Evolutionary conservation across 2,329 filamentous ascomycete genomes (phyloP).

Genomic region (Lasiodiplodia gonubiensis): DNA sequence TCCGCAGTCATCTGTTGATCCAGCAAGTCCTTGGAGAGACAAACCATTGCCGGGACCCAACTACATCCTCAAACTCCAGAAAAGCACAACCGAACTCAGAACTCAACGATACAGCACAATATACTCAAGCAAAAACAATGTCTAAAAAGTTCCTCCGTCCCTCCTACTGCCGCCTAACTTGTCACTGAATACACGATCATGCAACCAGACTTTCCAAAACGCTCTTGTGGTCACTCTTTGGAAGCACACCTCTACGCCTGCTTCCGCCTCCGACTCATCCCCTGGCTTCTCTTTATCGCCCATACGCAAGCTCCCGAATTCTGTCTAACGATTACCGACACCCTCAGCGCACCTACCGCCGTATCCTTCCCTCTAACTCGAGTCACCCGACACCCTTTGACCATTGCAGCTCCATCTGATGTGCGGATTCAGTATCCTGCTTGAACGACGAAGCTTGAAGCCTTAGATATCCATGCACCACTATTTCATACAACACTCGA

Average conservation of each 20-base stretch:
- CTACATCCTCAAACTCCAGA: neutral
- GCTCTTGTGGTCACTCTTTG: no score
- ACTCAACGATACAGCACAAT: no score
- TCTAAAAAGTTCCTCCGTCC: no score
- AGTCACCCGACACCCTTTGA: neutral
- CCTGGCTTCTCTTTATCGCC: neutral
- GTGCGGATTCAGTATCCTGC: neutral
- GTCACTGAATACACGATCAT: no score
- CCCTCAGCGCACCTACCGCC: neutral
- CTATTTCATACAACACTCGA: neutral
- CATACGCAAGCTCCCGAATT: neutral
- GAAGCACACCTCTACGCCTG: no score
- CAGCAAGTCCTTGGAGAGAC: neutral
- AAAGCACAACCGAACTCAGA: no score
- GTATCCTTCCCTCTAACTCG: neutral
- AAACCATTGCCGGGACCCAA: neutral
- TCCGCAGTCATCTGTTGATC: neutral
- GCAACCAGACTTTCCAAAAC: no score
- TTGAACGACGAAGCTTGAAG: neutral
- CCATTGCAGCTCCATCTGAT: neutral
- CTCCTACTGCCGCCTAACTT: no score
- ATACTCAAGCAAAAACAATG: no score
- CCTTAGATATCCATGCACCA: neutral
- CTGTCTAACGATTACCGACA: neutral
- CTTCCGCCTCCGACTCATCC: no score